Base-by-base conservation (phyloP, 2,329 filamentous ascomycete species). In the Hypoxylon sp. region DNA sequence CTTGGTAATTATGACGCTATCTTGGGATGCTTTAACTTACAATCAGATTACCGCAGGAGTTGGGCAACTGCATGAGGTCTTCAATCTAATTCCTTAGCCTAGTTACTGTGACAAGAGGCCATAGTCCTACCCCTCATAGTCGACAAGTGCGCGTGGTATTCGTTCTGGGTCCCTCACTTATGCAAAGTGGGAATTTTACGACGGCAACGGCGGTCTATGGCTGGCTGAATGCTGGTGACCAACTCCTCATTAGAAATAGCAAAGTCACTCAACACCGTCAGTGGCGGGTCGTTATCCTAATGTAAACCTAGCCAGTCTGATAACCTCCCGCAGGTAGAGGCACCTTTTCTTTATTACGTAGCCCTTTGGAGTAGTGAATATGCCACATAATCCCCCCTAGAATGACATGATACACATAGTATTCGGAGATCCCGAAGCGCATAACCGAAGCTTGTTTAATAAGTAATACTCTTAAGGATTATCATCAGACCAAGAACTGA, bases 161-260 rank as follows among this genome's bases (percentile, higher is more conserved):
- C 19, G 10, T 24, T 58, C 37, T 53, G 19, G 35, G 24, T 37
- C 37, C 14, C 19, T 46, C 14, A 31, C 22, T 24, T 8, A 47
- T 29, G 46, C 46, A 46, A 47, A 39, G 51, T 19, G 35, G 29
- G 17, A 59, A 57, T 53, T 57, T 46, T 22, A n/a, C 33, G 39
- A 57, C 44, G 55, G 60, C 22, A 60, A 48, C 5, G 46, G 65
- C 37, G 63, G 39, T 54, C 29, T 65, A 48, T 53, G 22, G 13
- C 46, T 59, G 31, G 13, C 46, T 59, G 31, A 50, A 39, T 50
- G 42, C 17, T 10, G 54, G 54, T 42, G 19, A 60, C 24, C 24
- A 59, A 42, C 47, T 47, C 42, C 39, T 57, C 24, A 58, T 8
- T 13, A 35, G 31, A 22, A 42, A 46, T 47, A 31, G 47, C 14